Conservation (phyloP, 108 stramenopile species). For the Nitzschia inconspicua region DNA sequence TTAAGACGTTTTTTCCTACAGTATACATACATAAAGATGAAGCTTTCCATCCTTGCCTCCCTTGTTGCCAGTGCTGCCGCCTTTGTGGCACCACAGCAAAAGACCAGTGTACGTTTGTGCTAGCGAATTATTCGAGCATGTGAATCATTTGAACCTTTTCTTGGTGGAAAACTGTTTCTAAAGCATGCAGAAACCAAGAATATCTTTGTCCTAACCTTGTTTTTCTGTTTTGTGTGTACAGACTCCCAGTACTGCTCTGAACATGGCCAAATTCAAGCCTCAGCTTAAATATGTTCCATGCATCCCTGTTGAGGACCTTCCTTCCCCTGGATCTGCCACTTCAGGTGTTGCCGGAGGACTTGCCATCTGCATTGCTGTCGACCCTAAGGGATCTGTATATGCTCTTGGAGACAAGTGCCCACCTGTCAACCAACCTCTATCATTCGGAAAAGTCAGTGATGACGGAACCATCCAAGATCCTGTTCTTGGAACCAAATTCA, state of each 20-base stretch:
- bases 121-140: background rate
- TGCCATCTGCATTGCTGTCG: constrained; percentile 96
- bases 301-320: constrained; percentile 83
- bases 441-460: constrained; percentile 81
- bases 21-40: constrained; percentile 47
- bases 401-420: constrained; percentile 97
- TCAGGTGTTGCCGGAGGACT: constrained; percentile 92
- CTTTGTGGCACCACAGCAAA: constrained; percentile 44
- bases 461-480: constrained; percentile 90
- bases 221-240: constrained; percentile 6
- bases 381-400: constrained; percentile 88
- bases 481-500: constrained; percentile 92
- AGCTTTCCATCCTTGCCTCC: constrained; percentile 70
- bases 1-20: too few relatives aligned
- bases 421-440: constrained; percentile 93
- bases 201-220: background rate
- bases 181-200: background rate
- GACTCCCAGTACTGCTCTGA: constrained; percentile 58
- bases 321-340: constrained; percentile 82
- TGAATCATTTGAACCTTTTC: background rate
- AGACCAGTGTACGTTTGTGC: constrained; percentile 34
- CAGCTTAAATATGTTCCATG: constrained; percentile 84
- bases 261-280: constrained; percentile 33
- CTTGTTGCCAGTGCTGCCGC: constrained; percentile 61
- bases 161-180: background rate